Evolutionary conservation across 768 basidiomycete species (phyloP), one percentile per base, ranked within the genome.

Genomic region (Pisolithus marmoratus): DNA sequence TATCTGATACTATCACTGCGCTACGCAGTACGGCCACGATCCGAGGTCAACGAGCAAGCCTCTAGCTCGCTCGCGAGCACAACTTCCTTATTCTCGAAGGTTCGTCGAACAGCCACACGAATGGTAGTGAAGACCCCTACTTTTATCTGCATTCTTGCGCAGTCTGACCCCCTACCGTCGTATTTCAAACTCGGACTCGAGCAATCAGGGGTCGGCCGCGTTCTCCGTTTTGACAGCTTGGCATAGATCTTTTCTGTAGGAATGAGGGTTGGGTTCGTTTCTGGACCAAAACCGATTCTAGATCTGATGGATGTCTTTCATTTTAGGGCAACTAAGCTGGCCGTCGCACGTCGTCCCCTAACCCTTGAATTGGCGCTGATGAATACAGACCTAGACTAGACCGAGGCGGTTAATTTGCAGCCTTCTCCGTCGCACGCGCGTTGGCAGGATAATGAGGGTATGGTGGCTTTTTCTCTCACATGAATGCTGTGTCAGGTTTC

Each of bases 41-140:
- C 38, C 79, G 83, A 50, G 78, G 93, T 46, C 79, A 86, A 37
- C 74, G 81, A 66, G 82, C 85, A 63, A 81, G 90, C 8, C 77
- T 94, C 23, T 70, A 75, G 54, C 74, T 95, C 15, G 84, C 87
- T 14, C 75, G 78, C 51, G 77, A 87, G 60, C 77, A 91, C 64
- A 76, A 87, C 60, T 81, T 95, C 57, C 65, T 95, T 50, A 87
- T 96, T 61, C 71, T 95, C 45, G 93, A 95, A 79, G 91, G 91
- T 83, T 57, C 20, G 65, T 45, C 12, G 12, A 8, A 9, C 46
- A 19, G 73, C n/a, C 26, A 31, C 17, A 49, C 34, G 31, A 12
- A 34, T 12, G 31, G 31, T 47, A 40, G 38, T 44, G 2, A 61
- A 89, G 89, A 91, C 65, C 90, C 90, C 0, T 89, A 87, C 61